A percentile compares a stretch with the other conserved stretches of the same genome.
Conservation (phyloP, 495 filamentous ascomycete genomes). For the Aspergillus sparsus region DNA sequence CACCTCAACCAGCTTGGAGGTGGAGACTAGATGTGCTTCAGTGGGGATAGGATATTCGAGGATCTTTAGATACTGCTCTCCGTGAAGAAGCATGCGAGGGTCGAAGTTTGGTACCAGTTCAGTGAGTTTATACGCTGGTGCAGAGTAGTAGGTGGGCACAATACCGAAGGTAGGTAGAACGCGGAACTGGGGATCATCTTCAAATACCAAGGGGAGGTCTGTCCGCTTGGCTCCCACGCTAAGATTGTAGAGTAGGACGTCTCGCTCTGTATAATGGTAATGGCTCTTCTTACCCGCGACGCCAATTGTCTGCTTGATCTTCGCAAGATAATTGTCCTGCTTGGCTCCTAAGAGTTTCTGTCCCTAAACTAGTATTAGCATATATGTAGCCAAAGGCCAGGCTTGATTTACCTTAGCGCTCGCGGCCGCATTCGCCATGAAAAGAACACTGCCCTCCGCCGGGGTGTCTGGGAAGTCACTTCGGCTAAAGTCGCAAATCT, state of each 20-base stretch:
- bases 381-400: not conserved
- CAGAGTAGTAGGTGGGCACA: slow-evolving; percentile 84
- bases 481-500: slow-evolving; percentile 83
- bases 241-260: slow-evolving; percentile 93
- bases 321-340: slow-evolving; percentile 56
- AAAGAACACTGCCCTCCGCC: not conserved
- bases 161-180: slow-evolving; percentile 93
- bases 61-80: slow-evolving; percentile 97
- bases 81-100: slow-evolving; percentile 99
- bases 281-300: slow-evolving; percentile 67
- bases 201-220: slow-evolving; percentile 82
- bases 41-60: slow-evolving; percentile 93
- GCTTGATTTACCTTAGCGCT: not conserved
- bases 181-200: slow-evolving; percentile 87
- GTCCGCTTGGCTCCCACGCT: slow-evolving; percentile 91
- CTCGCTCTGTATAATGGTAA: slow-evolving; percentile 79
- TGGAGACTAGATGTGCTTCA: slow-evolving; percentile 71
- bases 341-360: slow-evolving; percentile 66
- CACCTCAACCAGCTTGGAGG: slow-evolving; percentile 86
- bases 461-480: slow-evolving; percentile 78
- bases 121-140: slow-evolving; percentile 72
- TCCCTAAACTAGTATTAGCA: slow-evolving; percentile 34
- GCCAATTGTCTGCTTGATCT: slow-evolving; percentile 76
- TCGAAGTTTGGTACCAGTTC: slow-evolving; percentile 91
- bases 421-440: not conserved